These are phyloP conservation scores for Penicillium atrosanguineum DNA, from an alignment of 495 filamentous ascomycete species.

Conservation along the genomic window DNA sequence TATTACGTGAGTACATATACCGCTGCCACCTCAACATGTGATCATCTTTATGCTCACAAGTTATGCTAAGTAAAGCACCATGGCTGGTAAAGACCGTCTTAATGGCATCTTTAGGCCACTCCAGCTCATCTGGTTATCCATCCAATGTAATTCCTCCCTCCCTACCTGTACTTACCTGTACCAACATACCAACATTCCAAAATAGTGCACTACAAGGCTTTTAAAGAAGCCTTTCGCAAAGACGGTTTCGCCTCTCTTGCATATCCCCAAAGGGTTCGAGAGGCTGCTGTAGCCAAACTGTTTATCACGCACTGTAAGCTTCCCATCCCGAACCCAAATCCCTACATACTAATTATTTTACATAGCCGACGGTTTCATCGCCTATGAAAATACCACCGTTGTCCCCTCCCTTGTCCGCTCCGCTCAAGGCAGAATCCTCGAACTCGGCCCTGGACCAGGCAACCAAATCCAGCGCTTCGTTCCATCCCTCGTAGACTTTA, in stretches of 20 bases:
- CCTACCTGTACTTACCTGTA: constrained; percentile 1
- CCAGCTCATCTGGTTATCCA: constrained; percentile 21
- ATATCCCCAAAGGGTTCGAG: constrained; percentile 12
- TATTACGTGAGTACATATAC: no score
- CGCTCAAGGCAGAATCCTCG: constrained; percentile 42
- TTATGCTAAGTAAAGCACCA: not conserved
- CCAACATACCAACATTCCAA: not conserved
- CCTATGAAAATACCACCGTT: constrained; percentile 39
- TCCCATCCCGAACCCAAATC: not conserved
- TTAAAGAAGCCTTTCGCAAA: constrained; percentile 18
- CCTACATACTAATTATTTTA: constrained; percentile 5
- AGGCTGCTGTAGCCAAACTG: constrained; percentile 21
- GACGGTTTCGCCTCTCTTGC: constrained; percentile 19
- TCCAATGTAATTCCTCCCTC: constrained; percentile 11
- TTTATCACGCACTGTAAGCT: constrained; percentile 20
- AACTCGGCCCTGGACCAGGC: constrained; percentile 49
- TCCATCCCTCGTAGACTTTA: constrained; percentile 22
- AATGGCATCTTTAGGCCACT: constrained; percentile 15
- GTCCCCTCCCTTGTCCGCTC: constrained; percentile 39
- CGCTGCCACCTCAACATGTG: no score
- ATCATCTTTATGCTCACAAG: no score
- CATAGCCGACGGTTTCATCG: constrained; percentile 27
- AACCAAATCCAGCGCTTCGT: constrained; percentile 45
- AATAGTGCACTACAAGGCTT: constrained; percentile 23
- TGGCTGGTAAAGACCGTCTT: constrained; percentile 13